Evolutionary conservation across 176 grass and related monocot species (phyloP).

Genomic region (Eragrostis nindensis): DNA sequence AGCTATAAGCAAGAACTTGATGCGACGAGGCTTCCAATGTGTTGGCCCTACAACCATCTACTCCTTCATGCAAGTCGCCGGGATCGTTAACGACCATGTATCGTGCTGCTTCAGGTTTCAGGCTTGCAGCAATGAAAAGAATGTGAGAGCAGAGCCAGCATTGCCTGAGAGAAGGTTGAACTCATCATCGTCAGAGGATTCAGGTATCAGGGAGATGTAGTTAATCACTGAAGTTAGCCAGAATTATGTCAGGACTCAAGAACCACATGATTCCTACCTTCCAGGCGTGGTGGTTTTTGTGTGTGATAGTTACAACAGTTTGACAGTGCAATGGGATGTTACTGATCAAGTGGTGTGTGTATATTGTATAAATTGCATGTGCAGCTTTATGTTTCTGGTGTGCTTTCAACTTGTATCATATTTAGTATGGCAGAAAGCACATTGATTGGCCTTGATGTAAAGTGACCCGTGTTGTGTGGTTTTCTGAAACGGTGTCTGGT

Average conservation of each 20-base stretch:
- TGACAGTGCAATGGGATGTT: constrained; percentile 18
- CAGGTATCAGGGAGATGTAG: constrained; percentile 23
- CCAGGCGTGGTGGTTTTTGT: not conserved
- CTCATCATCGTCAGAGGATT: constrained; percentile 32
- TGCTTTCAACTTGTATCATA: constrained; percentile 28
- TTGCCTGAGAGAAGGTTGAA: constrained; percentile 6
- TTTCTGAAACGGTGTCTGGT: constrained; percentile 13
- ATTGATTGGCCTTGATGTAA: constrained; percentile 23
- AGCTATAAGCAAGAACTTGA: constrained; percentile 67
- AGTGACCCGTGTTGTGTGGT: not conserved
- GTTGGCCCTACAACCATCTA: constrained; percentile 69
- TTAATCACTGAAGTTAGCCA: not conserved
- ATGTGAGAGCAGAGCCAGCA: not conserved
- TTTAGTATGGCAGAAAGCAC: constrained; percentile 16
- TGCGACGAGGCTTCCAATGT: constrained; percentile 66
- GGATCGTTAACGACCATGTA: constrained; percentile 65
- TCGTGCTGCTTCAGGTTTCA: constrained; percentile 60
- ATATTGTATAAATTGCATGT: constrained; percentile 8
- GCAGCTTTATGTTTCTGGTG: not conserved
- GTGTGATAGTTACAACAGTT: constrained; percentile 1
- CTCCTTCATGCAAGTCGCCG: constrained; percentile 67
- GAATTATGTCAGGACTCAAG: not conserved
- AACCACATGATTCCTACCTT: not conserved
- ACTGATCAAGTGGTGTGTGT: constrained; percentile 3
- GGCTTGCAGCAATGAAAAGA: constrained; percentile 33